These are phyloP conservation scores for Lenwebbia sp. DNA, from an alignment of 345 rosid species.

Conservation along the genomic window DNA sequence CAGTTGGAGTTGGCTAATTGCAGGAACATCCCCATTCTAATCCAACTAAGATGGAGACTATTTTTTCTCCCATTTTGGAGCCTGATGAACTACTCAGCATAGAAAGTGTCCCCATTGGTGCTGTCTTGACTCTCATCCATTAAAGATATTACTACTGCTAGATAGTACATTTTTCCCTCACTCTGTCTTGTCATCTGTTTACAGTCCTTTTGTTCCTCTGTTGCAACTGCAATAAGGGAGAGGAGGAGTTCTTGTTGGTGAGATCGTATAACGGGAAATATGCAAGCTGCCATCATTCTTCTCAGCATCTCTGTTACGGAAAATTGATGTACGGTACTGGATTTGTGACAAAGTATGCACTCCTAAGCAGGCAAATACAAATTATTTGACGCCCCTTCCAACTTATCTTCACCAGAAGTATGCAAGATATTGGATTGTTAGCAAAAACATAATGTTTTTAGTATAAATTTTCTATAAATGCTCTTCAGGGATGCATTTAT, in stretches of 20 bases:
- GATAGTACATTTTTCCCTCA: background rate
- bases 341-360: constrained; percentile 56
- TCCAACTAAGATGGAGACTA: constrained; percentile 52
- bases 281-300: constrained; percentile 93
- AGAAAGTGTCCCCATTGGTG: constrained; percentile 23
- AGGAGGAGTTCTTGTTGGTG: background rate
- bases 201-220: background rate
- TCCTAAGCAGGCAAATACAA: background rate
- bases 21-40: constrained; percentile 33
- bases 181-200: background rate
- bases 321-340: constrained; percentile 64
- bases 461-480: background rate
- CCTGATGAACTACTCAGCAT: constrained; percentile 22
- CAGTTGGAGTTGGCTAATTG: background rate
- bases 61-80: constrained; percentile 71
- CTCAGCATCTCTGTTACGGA: constrained; percentile 58
- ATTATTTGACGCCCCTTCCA: background rate
- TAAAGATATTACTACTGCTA: background rate
- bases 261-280: constrained; percentile 7
- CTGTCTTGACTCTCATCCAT: constrained; percentile 12
- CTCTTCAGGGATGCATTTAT: constrained; percentile 69
- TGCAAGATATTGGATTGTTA: background rate
- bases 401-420: background rate
- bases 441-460: background rate
- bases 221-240: background rate